Conservation (phyloP, 2,329 filamentous ascomycete species). For the Venturia aucupariae region DNA sequence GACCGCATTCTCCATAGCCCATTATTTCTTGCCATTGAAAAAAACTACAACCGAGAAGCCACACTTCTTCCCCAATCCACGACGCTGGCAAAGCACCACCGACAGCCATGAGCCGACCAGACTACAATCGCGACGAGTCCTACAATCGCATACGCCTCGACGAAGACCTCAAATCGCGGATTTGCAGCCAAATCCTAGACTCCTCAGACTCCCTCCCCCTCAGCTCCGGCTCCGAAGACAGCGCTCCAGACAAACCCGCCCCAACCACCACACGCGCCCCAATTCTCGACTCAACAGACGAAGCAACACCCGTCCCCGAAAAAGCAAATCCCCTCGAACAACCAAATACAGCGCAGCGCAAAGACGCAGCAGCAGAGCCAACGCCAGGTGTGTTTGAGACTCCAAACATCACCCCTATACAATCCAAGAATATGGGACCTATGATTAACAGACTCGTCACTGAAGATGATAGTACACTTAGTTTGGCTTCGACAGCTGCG, state of each 20-base stretch:
- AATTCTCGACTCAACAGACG: neutral
- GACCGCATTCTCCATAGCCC: neutral
- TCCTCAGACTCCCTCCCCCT: constrained; percentile 13
- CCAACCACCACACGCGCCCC: neutral
- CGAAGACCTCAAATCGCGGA: constrained; percentile 9
- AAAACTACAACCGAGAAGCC: neutral
- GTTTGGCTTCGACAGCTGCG: neutral
- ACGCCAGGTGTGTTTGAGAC: neutral
- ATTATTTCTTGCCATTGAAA: no score
- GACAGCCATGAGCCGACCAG: neutral
- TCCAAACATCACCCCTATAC: neutral
- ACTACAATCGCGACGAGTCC: constrained; percentile 7
- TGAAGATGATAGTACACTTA: neutral
- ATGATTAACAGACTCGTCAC: constrained; percentile 3
- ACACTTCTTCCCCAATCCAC: neutral
- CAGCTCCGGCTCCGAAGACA: neutral
- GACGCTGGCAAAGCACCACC: neutral
- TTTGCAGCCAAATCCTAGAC: constrained; percentile 8
- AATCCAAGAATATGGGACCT: neutral
- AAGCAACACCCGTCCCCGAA: constrained; percentile 10
- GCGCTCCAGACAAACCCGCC: neutral
- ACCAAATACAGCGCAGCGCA: neutral
- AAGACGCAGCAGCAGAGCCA: neutral
- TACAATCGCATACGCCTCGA: constrained; percentile 12
- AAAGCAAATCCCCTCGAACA: constrained; percentile 7